Evolutionary conservation across 306 rosid species (phyloP).

Genomic region (Gynostemma pentaphyllum): DNA sequence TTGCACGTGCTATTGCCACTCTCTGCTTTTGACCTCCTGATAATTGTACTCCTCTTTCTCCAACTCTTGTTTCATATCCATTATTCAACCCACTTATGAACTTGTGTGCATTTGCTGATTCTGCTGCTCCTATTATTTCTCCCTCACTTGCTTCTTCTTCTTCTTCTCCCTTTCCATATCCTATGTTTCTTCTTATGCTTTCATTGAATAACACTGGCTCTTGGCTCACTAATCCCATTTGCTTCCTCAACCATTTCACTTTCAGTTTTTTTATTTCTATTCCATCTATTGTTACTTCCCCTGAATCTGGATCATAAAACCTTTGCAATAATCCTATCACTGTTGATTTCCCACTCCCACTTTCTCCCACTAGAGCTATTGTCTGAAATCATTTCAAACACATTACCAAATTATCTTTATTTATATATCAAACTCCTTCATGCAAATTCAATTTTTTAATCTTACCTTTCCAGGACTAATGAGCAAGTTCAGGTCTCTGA

Average conservation of each 20-base stretch:
- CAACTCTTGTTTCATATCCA: conserved; percentile 75
- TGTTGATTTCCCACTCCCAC: conserved; percentile 90
- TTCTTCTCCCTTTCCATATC: conserved; percentile 63
- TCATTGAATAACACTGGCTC: conserved; percentile 75
- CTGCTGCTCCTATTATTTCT: conserved; percentile 58
- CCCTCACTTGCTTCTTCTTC: conserved; percentile 78
- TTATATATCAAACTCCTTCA: too few relatives aligned
- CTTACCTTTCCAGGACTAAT: conserved; percentile 73
- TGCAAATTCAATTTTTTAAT: too few relatives aligned
- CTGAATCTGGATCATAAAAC: conserved; percentile 83
- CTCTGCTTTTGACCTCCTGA: conserved; percentile 88
- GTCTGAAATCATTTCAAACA: conserved; percentile 42
- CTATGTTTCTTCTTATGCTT: conserved; percentile 71
- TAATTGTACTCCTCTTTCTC: conserved; percentile 72
- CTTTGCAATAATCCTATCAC: conserved; percentile 65
- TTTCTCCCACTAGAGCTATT: conserved; percentile 82
- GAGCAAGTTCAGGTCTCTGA: conserved; percentile 50
- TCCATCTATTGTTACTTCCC: conserved; percentile 64
- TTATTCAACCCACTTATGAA: conserved; percentile 61
- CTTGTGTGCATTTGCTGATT: conserved; percentile 72
- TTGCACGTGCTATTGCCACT: conserved; percentile 77
- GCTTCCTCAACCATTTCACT: conserved; percentile 87
- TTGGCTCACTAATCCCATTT: conserved; percentile 85
- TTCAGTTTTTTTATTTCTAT: conserved; percentile 39
- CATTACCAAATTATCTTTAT: too few relatives aligned